phyloP scores from a whole-genome alignment of 2,329 filamentous ascomycete species.

The Colletotrichum theobromicola region DNA sequence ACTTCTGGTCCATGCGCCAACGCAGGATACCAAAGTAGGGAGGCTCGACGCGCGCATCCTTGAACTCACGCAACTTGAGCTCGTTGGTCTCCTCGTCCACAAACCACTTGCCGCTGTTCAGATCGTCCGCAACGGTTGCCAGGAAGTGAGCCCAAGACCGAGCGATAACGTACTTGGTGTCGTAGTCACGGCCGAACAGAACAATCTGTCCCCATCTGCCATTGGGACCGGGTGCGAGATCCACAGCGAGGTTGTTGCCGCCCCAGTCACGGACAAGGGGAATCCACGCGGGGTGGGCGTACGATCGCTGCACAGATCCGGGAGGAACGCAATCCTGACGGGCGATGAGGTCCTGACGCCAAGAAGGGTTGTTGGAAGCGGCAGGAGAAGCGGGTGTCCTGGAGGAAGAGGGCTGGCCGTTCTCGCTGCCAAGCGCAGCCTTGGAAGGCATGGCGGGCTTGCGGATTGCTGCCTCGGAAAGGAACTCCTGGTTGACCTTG shows the following conservation, averaged over 20 bases:
- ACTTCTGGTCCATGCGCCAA: conserved; percentile 96
- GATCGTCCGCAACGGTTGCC: conserved; percentile 86
- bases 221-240: conserved; percentile 86
- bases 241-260: conserved; percentile 94
- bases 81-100: conserved; percentile 93
- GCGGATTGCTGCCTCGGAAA: conserved; percentile 64
- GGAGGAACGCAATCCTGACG: conserved; percentile 89
- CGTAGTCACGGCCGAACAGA: conserved; percentile 95
- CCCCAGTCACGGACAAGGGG: conserved; percentile 97
- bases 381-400: conserved; percentile 53
- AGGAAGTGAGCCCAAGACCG: conserved; percentile 91
- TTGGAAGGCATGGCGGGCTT: conserved; percentile 72
- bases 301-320: conserved; percentile 87
- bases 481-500: conserved; percentile 87
- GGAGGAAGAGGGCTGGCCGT: conserved; percentile 72
- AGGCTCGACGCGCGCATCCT: conserved; percentile 85
- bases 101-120: conserved; percentile 87
- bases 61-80: conserved; percentile 92
- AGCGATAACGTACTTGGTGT: conserved; percentile 96
- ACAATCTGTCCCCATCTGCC: conserved; percentile 98
- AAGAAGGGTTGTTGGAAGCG: conserved; percentile 65
- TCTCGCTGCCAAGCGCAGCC: conserved; percentile 64
- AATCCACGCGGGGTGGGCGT: conserved; percentile 94
- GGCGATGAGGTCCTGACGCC: conserved; percentile 84
- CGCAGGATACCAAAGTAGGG: conserved; percentile 93